These are phyloP conservation scores for Cyclotella cryptica DNA, from an alignment of 108 stramenopile genomes.

Conservation along the genomic window DNA sequence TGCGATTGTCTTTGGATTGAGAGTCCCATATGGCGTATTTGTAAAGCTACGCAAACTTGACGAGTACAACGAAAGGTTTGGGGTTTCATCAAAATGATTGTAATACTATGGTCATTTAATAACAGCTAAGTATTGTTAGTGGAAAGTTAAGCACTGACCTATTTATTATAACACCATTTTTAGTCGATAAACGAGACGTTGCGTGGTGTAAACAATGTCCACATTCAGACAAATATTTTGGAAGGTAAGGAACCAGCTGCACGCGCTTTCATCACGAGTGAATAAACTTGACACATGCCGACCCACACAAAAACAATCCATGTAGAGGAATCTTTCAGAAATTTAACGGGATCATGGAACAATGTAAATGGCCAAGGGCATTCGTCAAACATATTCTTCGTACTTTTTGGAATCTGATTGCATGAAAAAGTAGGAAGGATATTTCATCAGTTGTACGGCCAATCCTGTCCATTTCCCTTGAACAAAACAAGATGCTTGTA, in stretches of 20 bases:
- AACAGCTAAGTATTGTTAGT: not conserved
- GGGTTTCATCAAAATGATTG: conserved; percentile 40
- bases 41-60: conserved; percentile 74
- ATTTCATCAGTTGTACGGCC: no score
- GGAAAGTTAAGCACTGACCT: no score
- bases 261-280: conserved; percentile 27
- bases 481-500: no score
- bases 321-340: conserved; percentile 54
- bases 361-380: conserved; percentile 75
- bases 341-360: conserved; percentile 59
- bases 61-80: conserved; percentile 82
- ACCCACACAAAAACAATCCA: conserved; percentile 45
- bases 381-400: conserved; percentile 49
- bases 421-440: not conserved
- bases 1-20: conserved; percentile 63
- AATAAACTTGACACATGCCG: conserved; percentile 37
- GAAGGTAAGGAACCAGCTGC: not conserved
- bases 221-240: not conserved
- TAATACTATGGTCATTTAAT: not conserved
- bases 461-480: no score
- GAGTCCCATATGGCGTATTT: conserved; percentile 74
- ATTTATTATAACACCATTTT: no score
- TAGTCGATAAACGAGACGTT: no score
- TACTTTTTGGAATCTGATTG: conserved; percentile 43
- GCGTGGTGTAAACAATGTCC: no score